A percentile compares a stretch with the other conserved stretches of the same genome.
Conservation (phyloP, 2,329 filamentous ascomycete species). For the Helotiales sp. region DNA sequence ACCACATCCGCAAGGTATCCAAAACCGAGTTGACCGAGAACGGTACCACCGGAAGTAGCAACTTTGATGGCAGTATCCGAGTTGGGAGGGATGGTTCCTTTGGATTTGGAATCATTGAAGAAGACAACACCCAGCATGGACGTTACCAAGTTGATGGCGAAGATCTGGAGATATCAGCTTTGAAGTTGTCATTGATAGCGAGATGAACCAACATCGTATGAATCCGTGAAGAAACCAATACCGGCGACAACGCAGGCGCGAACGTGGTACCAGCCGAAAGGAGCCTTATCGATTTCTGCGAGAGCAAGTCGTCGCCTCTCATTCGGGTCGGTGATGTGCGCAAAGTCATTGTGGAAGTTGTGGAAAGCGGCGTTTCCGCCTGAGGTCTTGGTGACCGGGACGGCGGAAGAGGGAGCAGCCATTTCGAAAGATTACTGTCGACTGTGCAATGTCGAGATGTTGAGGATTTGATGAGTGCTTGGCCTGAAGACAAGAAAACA, state of each 20-base stretch:
- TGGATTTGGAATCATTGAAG: constrained; percentile 24
- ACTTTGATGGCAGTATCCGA: constrained; percentile 85
- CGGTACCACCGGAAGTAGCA: constrained; percentile 78
- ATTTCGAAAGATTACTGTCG: constrained; percentile 3
- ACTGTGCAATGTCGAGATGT: neutral
- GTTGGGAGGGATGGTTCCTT: constrained; percentile 60
- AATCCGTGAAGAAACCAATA: constrained; percentile 87
- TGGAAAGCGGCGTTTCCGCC: constrained; percentile 72
- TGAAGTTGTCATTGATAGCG: constrained; percentile 37
- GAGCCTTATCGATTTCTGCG: constrained; percentile 78
- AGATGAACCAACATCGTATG: constrained; percentile 74
- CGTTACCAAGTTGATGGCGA: constrained; percentile 34
- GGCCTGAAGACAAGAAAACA: constrained; percentile 9
- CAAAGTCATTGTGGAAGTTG: constrained; percentile 77
- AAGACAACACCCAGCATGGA: constrained; percentile 33
- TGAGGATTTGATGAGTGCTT: constrained; percentile 7
- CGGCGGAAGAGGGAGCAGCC: too few relatives aligned
- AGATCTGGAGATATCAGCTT: constrained; percentile 29
- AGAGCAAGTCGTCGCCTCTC: constrained; percentile 78
- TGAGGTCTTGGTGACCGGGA: constrained; percentile 44
- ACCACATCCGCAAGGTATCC: constrained; percentile 76
- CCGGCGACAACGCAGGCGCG: constrained; percentile 76
- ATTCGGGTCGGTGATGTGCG: constrained; percentile 58
- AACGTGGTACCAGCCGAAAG: constrained; percentile 83
- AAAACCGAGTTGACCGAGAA: constrained; percentile 79